Base-by-base conservation (phyloP, 2,329 filamentous ascomycete species). In the Sporothrix dimorphospora region DNA sequence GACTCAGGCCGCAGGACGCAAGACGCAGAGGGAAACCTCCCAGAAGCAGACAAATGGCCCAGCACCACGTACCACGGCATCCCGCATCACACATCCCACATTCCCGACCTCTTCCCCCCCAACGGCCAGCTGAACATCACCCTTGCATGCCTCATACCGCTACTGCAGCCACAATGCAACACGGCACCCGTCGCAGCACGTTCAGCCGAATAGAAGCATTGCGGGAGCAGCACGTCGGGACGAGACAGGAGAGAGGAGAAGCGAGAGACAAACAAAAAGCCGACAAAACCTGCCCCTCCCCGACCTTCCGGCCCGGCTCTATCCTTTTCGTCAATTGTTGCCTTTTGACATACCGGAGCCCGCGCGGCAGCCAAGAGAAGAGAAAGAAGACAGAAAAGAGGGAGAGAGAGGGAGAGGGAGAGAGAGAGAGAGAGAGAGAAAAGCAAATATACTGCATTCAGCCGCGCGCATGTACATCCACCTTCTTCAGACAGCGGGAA, bases 131-230 rank as follows among this genome's bases (percentile, higher is more conserved):
- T 65, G 21, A 65, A 5, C 59, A 19, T 27, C 14, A 45, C 59
- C 59, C 59, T 65, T 65, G 59, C 59, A 65, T 45, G 47, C 16
- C 21, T 16, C 21, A 19, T 65, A 42, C 57, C 38, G 59, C 59
- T 65, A 65, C 59, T 45, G 59, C 38, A 65, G 59, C 59, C 57
- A 45, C 59, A 65, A 42, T 65, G 59, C 38, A 45, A 12, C n/a
- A 45, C 45, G 16, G 59, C 38, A 65, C 21, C 38, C 16, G n/a
- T 45, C 38, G n/a, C 11, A 45, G 7, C n/a, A n/a, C 9, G 38
- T 21, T 21, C n/a, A 65, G 38, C 19, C 40, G 59, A 45, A 21
- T 16, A 5, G 4, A 47, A 5, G 45, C 45, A 34, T 34, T 34
- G 30, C 30, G 6, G 3, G n/a, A n/a, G n/a, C n/a, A n/a, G n/a